A percentile compares a stretch with the other conserved stretches of the same genome.
Conservation (phyloP, 768 basidiomycete genomes). For the Lentinula detonsa region DNA sequence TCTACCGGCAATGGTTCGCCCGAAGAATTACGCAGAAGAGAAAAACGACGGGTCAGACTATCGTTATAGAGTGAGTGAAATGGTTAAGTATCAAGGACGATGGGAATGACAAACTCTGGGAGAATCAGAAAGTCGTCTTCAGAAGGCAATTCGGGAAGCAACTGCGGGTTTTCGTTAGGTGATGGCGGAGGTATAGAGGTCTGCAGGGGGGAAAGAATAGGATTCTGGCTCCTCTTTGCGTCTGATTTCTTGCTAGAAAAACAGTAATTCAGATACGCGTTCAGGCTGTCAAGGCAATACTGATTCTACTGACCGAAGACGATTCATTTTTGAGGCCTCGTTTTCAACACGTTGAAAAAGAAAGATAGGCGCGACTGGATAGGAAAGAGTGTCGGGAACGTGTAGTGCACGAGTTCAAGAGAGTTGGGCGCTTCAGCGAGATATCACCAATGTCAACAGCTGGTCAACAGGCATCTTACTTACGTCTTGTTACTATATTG, state of each 20-base stretch:
- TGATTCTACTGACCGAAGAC: conserved; percentile 63
- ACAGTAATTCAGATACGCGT: conserved; percentile 10
- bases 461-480: not conserved
- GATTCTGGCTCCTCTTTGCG: conserved; percentile 42
- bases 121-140: conserved; percentile 77
- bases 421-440: not conserved
- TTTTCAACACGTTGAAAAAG: conserved; percentile 61
- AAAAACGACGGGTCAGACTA: conserved; percentile 80
- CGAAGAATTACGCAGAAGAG: conserved; percentile 63
- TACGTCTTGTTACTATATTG: not conserved
- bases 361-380: conserved; percentile 17
- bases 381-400: conserved; percentile 47
- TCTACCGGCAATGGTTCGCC: conserved; percentile 64
- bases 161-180: conserved; percentile 27
- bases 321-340: conserved; percentile 63
- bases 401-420: conserved; percentile 64
- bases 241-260: conserved; percentile 71
- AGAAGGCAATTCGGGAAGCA: conserved; percentile 55
- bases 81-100: conserved; percentile 5
- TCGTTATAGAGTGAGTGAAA: conserved; percentile 14
- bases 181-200: conserved; percentile 5
- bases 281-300: not conserved
- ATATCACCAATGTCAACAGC: not conserved
- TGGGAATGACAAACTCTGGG: conserved; percentile 51
- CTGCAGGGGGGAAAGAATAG: conserved; percentile 22